Conservation (phyloP, 352 stramenopile species). For the Pythium rishiriense region DNA sequence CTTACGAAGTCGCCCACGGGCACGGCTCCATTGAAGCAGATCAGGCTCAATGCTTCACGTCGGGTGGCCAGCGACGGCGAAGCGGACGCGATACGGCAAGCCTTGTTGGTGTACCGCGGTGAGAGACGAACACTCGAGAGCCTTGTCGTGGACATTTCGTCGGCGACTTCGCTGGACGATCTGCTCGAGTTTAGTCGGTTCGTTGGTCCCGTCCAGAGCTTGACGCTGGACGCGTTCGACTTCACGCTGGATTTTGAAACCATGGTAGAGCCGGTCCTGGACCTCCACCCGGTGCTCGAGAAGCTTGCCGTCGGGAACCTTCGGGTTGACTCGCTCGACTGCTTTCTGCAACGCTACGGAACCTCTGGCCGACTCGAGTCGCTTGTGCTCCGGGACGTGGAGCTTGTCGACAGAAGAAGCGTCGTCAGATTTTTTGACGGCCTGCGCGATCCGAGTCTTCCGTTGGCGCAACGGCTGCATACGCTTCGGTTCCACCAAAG, state of each 20-base stretch:
- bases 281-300: not conserved
- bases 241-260: not conserved
- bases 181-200: not conserved
- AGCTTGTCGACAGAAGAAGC: not conserved
- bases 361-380: not conserved
- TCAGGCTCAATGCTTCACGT: not conserved
- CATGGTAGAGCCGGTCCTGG: not conserved
- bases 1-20: not conserved
- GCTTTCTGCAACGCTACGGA: not conserved
- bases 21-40: not conserved
- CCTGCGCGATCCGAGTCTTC: not conserved
- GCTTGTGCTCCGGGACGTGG: not conserved
- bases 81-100: not conserved
- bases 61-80: not conserved
- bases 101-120: not conserved
- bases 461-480: not conserved
- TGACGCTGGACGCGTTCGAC: not conserved
- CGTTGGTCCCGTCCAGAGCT: not conserved
- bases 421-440: not conserved
- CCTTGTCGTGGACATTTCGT: not conserved
- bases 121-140: not conserved
- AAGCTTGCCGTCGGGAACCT: not conserved
- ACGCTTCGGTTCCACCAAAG: not conserved
- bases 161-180: not conserved
- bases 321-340: not conserved